Evolutionary conservation across 2,329 filamentous ascomycete species (phyloP), one percentile per base, ranked within the genome.

Genomic region (Didymella arachidicola): DNA sequence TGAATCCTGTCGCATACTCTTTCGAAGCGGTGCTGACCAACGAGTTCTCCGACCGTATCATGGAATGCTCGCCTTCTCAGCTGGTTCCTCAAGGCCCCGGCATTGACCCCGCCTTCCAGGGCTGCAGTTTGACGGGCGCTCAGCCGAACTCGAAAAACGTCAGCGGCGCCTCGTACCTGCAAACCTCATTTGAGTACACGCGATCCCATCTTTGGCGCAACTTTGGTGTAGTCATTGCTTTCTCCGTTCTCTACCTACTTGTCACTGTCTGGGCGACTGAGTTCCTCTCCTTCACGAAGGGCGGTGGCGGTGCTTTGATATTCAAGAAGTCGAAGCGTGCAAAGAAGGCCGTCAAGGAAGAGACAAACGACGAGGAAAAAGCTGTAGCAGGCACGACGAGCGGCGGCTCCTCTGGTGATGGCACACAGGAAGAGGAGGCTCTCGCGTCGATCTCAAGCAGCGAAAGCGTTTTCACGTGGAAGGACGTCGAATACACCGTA

Each of bases 191-290:
- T 73, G 78, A 82, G 43, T 89, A 88, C 66, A 81, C 81, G 0
- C 79, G 86, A 18, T 78, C 76, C 26, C 81, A 89, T 67, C 74
- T 89, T 0, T 89, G 87, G 81, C 86, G 91, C 3, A 93, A 94
- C 72, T 92, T 91, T 68, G 91, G 89, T 30, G 87, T 93, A 3
- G 77, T 95, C 1, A 87, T 93, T 65, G 91, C 89, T 0, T 95
- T 92, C 64, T 85, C 87, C 1, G 81, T 91, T 1, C 82, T 92
- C 5, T 96, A 94, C 70, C 84, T 96, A 12, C 64, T 88, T 11
- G 77, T 94, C 29, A 94, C 91, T 0, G 83, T 89, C 5, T 64
- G 90, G 22, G 89, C 88, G 1, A 87, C 89, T 16, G 91, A 96
- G 68, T 66, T 85, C 1, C 82, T 93, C 66, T 84, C 83, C 16